Percentiles rank a stretch among this genome's conserved stretches.
These are phyloP conservation scores for Talinum fruticosum DNA, from an alignment of 148 eudicot species.

Conservation along the genomic window DNA sequence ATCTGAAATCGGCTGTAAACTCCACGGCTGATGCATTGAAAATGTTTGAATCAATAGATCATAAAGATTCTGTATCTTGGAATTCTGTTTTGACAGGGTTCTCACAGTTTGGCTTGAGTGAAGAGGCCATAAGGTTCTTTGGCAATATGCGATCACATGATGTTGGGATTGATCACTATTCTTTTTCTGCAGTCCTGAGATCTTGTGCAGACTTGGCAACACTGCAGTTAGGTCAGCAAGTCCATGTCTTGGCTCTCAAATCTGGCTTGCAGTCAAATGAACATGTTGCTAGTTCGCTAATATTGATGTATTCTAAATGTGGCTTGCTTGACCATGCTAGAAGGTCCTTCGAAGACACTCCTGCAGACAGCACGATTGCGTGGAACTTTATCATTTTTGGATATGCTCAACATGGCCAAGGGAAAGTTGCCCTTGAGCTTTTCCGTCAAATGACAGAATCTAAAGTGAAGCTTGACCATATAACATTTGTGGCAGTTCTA, in stretches of 20 bases:
- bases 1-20: constrained; percentile 40
- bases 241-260: constrained; percentile 55
- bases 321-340: constrained; percentile 58
- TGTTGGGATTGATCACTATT: constrained; percentile 54
- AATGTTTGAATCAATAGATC: constrained; percentile 45
- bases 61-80: constrained; percentile 71
- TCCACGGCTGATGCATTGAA: constrained; percentile 53
- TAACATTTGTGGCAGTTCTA: constrained; percentile 75
- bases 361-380: constrained; percentile 48
- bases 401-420: constrained; percentile 77
- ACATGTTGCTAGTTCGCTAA: constrained; percentile 60
- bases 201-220: constrained; percentile 79
- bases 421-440: constrained; percentile 51
- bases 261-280: constrained; percentile 52
- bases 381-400: constrained; percentile 81
- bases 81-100: constrained; percentile 68
- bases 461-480: constrained; percentile 54
- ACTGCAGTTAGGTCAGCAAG: constrained; percentile 55
- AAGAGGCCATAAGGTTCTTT: constrained; percentile 56
- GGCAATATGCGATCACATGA: constrained; percentile 39
- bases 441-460: constrained; percentile 45
- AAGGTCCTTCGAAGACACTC: constrained; percentile 54
- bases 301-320: constrained; percentile 73
- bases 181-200: constrained; percentile 66
- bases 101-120: constrained; percentile 67